phyloP scores from a whole-genome alignment of 306 rosid species.

The Cicer bijugum region DNA sequence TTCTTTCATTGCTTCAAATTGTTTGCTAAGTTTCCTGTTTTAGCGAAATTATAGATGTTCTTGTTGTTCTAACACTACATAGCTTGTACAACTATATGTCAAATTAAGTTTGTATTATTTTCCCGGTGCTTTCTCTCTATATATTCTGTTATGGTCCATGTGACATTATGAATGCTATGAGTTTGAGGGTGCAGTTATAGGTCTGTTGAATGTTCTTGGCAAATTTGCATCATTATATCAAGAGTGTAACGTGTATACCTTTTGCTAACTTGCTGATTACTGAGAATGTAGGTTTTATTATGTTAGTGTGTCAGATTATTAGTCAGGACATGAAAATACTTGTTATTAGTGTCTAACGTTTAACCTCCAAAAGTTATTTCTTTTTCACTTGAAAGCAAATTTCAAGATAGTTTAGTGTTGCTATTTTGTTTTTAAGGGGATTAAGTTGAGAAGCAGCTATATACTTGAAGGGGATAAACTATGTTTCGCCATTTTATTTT shows the following conservation, averaged over 20 bases:
- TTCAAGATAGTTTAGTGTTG: slow-evolving; percentile 7
- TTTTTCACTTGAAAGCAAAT: not conserved
- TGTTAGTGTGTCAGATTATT: slow-evolving; percentile 1
- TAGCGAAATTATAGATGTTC: not conserved
- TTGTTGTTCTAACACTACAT: slow-evolving; percentile 6
- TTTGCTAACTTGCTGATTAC: not conserved
- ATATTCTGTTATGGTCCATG: slow-evolving; percentile 12
- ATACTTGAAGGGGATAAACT: not conserved
- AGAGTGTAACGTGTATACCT: not conserved
- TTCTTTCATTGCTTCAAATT: slow-evolving; percentile 15
- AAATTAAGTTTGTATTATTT: not conserved
- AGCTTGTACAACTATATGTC: not conserved
- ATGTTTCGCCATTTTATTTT: not conserved
- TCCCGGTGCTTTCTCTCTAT: not conserved
- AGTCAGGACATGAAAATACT: slow-evolving; percentile 4
- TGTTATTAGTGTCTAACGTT: not conserved
- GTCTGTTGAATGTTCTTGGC: slow-evolving; percentile 7
- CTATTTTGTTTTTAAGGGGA: not conserved
- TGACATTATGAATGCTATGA: not conserved
- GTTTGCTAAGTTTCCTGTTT: not conserved
- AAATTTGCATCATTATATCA: slow-evolving; percentile 9
- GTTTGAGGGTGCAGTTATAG: not conserved
- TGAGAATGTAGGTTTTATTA: not conserved
- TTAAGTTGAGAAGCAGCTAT: not conserved
- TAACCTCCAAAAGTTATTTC: slow-evolving; percentile 7